phyloP scores from a whole-genome alignment of 2,329 filamentous ascomycete genomes.

The Cercospora sp. region DNA sequence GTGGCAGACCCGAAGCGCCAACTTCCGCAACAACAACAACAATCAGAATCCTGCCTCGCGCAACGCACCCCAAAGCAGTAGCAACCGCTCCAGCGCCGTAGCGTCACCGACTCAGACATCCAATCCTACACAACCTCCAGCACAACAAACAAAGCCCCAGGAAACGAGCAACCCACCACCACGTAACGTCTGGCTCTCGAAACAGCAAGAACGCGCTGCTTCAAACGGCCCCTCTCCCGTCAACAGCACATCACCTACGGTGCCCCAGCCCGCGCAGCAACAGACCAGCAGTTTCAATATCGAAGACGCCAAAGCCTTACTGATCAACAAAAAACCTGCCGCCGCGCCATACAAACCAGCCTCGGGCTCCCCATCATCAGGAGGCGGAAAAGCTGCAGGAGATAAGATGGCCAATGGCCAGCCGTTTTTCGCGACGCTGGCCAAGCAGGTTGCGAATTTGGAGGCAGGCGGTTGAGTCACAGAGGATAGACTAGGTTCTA shows the following conservation, averaged over 20 bases:
- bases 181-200: slow-evolving; percentile 6
- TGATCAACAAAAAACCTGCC: background rate
- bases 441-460: slow-evolving; percentile 7
- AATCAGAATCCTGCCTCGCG: slow-evolving; percentile 4
- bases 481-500: background rate
- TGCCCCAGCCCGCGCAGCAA: background rate
- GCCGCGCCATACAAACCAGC: slow-evolving; percentile 3
- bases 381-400: background rate
- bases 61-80: background rate
- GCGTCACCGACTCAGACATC: background rate
- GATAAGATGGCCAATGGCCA: slow-evolving; percentile 9
- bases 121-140: background rate
- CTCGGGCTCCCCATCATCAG: background rate
- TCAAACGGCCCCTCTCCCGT: slow-evolving; percentile 2
- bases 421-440: slow-evolving; percentile 1
- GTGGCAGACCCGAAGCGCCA: slow-evolving; percentile 7
- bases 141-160: background rate
- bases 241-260: background rate
- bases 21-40: slow-evolving; percentile 8
- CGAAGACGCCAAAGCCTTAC: slow-evolving; percentile 3
- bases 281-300: slow-evolving; percentile 4
- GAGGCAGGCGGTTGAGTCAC: slow-evolving; percentile 4
- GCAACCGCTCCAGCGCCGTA: slow-evolving; percentile 7
- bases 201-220: slow-evolving; percentile 1
- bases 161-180: slow-evolving; percentile 3